Base-by-base conservation (phyloP, 2,329 filamentous ascomycete species). In the Diaporthe sp. region DNA sequence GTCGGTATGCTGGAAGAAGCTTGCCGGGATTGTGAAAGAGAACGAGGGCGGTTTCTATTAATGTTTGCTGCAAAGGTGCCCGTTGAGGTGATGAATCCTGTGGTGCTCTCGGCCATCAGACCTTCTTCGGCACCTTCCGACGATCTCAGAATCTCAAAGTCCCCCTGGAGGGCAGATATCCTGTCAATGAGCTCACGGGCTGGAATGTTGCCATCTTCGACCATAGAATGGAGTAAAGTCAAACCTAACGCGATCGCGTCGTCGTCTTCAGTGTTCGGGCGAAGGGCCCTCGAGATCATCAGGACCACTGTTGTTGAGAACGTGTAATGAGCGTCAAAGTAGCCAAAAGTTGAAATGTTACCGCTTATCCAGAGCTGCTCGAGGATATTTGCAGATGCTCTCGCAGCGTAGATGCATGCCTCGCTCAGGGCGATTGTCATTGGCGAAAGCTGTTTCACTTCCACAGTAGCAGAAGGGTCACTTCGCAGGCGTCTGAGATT, bases 351-450 rank as follows among this genome's bases (percentile, higher is more conserved):
- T 13, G 79, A 78, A 53, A 80, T 77, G 51, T 74, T 70, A 4
- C 79, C 79, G 65, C 79, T 78, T 32, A 78, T 76, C 77, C 77
- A 80, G 30, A 79, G 76, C 73, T 79, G 77, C 15, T 75, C 65
- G 5, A 80, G 77, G 22, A 80, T 74, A n/a, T 77, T 78, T 35
- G 77, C 76, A 50, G 78, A 76, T 27, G 76, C 76, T 32, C 79
- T 74, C 7, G 79, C 79, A 12, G 79, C 78, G 42, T 78, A 77
- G 63, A 80, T 80, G 73, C 79, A 80, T 8, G 79, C 78, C 58
- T 82, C 81, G 50, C 78, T 78, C 5, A 82, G 77, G 17, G 80
- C 80, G 15, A 80, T 75, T 2, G 80, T 80, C 56, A 79, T 80
- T 3, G 78, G 78, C 6, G 80, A 81, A 42, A 80, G 78, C 1